These are phyloP conservation scores for Chrysanthemum lavandulifolium DNA, from an alignment of 129 eudicot genomes.

Conservation along the genomic window DNA sequence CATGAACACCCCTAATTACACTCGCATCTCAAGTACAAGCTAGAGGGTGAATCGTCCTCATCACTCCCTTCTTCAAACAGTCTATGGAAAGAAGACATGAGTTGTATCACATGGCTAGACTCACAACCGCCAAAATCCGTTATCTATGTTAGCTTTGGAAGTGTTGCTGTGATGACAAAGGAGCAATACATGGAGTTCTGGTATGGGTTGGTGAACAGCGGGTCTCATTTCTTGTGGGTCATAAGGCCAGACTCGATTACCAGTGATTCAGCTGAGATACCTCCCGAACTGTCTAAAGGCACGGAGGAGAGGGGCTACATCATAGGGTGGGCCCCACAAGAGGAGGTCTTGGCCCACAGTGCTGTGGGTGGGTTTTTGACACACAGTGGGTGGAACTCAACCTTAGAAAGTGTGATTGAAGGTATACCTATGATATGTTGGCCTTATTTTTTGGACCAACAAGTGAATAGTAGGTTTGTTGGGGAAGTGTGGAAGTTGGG, in stretches of 20 bases:
- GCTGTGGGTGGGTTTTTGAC: constrained; percentile 58
- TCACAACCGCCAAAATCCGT: constrained; percentile 51
- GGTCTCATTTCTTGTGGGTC: constrained; percentile 42
- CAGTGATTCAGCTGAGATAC: constrained; percentile 14
- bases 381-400: constrained; percentile 60
- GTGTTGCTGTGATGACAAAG: constrained; percentile 30
- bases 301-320: constrained; percentile 39
- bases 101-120: constrained; percentile 47
- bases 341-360: constrained; percentile 47
- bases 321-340: constrained; percentile 59
- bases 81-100: constrained; percentile 28
- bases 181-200: constrained; percentile 51
- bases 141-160: constrained; percentile 49
- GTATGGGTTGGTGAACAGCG: constrained; percentile 50
- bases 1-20: no score
- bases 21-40: constrained; percentile 39
- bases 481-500: constrained; percentile 53
- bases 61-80: constrained; percentile 41
- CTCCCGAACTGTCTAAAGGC: constrained; percentile 28
- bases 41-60: constrained; percentile 13
- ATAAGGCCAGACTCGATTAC: constrained; percentile 32
- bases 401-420: constrained; percentile 41
- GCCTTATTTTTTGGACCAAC: constrained; percentile 53
- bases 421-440: constrained; percentile 64
- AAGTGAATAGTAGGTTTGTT: constrained; percentile 49